Evolutionary conservation across 1,284 basidiomycete genomes (phyloP).

Genomic region (Ceratobasidium sp.): DNA sequence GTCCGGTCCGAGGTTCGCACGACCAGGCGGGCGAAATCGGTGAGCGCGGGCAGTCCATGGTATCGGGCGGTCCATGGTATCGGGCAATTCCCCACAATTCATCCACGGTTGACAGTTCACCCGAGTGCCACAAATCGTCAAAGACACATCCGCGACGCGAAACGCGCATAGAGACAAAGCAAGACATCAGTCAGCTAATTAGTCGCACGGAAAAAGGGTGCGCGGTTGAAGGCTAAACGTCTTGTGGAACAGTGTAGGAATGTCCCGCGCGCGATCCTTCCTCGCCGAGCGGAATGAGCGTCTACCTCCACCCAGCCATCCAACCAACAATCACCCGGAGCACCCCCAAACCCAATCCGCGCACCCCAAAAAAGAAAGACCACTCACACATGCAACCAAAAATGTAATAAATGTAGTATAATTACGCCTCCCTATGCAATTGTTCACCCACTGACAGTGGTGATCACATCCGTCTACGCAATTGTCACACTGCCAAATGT

Average conservation of each 20-base stretch:
- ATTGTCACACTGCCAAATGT: conserved; percentile 77
- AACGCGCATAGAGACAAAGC: no score
- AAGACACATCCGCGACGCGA: no score
- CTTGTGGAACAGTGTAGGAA: no score
- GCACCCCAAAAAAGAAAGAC: neutral
- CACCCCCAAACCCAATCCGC: neutral
- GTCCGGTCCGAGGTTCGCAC: neutral
- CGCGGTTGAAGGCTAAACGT: no score
- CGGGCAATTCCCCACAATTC: no score
- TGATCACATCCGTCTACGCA: conserved; percentile 91
- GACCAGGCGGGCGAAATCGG: conserved; percentile 6
- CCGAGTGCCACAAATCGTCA: neutral
- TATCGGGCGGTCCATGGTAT: neutral
- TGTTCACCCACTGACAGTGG: conserved; percentile 95
- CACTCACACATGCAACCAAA: conserved; percentile 71
- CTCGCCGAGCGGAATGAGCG: no score
- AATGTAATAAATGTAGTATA: conserved; percentile 89
- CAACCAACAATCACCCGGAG: neutral
- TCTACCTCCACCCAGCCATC: no score
- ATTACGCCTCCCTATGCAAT: conserved; percentile 89
- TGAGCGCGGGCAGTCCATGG: neutral
- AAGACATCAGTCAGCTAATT: no score
- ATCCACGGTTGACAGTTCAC: neutral
- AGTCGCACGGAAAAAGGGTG: no score
- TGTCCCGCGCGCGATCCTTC: no score